Evolutionary conservation across 345 rosid species (phyloP), one percentile per base, ranked within the genome.

Genomic region (Salix viminalis): DNA sequence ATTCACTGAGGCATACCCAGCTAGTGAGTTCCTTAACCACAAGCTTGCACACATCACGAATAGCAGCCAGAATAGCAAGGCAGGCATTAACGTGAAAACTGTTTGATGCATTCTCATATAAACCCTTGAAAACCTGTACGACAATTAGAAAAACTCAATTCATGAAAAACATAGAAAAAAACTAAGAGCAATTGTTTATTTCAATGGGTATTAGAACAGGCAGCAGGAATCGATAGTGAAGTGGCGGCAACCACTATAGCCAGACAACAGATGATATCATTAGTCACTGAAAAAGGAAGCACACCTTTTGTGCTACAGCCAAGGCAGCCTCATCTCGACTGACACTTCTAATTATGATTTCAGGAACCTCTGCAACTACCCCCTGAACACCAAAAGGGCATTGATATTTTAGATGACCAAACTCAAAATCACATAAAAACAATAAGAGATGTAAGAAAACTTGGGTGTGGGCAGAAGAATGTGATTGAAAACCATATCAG

Each of bases 311-410:
- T 69, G 99, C 97, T 36, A 96, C 97, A 76, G 99, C 98, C 72
- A 90, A 81, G 69, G 99, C 98, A 72, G 98, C 99, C 85, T 93
- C 98, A 81, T 96, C 99, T 80, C 97, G 88, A 81, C 95, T 93
- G 34, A 91, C 83, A 84, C 99, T 93, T 81, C 99, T 87, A 26
- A 93, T 93, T 81, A 96, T 91, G 74, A 96, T 93, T 78, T 96
- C 98, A 83, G 98, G 97, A 83, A 96, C 97, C 84, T 92, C 98
- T 56, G 97, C 80, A 82, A 92, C 82, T 61, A 93, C 77, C 37
- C 90, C 97, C 99, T 96, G 86, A 30, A 82, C 80, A 79, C 26
- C 21, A 28, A 39, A 42, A 66, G 46, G 23, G 41, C 37, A 39
- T 64, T 39, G 61, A 72, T 15, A 54, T 65, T 48, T 46, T 28